Base-by-base conservation (phyloP, 1,284 basidiomycete genomes). In the Athelia psychrophila region DNA sequence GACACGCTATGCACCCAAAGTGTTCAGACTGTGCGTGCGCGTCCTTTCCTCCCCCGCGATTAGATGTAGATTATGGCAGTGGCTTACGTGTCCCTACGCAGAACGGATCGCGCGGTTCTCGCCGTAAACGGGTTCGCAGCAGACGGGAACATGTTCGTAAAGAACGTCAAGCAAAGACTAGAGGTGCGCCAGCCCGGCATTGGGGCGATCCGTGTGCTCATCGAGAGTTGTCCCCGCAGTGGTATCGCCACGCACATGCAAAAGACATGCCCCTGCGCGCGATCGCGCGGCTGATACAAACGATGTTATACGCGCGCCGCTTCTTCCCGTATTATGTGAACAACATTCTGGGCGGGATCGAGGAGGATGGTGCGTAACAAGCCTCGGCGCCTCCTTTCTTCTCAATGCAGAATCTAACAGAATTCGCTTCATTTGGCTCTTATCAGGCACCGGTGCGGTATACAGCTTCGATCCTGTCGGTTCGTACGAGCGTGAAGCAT, bases 291-390 rank as follows among this genome's bases (percentile, higher is more conserved):
- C 78, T 98, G 63, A 94, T 98, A 52, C 95, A 97, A 70, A 95
- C 93, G 3, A 96, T 97, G 92, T 81, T 98, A 35, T 98, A 97
- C 64, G 87, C 82, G 46, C 86, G 91, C 58, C 86, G 95, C 51
- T 96, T 97, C 79, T 97, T 97, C 83, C 95, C 95, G 2, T 97
- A 90, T 79, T 97, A 95, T 69, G 90, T 95, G 38, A 94, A 93
- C 78, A 95, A 95, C 71, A 95, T 98, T 65, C 84, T 96, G 35
- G 91, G 91, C 48, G 93, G 93, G 44, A 93, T 95, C 60, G 93
- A 96, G 70, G 93, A 93, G 65, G 93, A 95, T 66, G 93, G 94
- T 94, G 61, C 61, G 89, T 79, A 44, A 13, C 47, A 19, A 32
- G 20, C 8, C 38, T 42, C n/a, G 6, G 20, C 49, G 48, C 51